Conservation (phyloP, 208 protist species). For the Leishmania major region DNA sequence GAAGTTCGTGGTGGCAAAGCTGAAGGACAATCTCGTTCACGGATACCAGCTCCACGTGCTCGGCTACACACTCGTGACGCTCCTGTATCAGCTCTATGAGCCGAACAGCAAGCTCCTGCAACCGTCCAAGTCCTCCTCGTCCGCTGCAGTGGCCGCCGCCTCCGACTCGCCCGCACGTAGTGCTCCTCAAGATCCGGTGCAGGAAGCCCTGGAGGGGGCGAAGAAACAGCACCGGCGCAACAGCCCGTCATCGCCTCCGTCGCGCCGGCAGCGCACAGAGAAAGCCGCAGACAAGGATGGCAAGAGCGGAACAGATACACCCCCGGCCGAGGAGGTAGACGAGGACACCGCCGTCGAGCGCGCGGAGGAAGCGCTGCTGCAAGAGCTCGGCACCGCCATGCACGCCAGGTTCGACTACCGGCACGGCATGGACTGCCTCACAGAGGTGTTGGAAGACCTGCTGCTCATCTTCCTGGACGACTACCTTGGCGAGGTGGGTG, state of each 20-base stretch:
- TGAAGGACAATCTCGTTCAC: slow-evolving; percentile 87
- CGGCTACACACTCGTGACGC: slow-evolving; percentile 90
- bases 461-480: slow-evolving; percentile 90
- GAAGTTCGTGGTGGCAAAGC: slow-evolving; percentile 78
- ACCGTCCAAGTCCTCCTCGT: not conserved
- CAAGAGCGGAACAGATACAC: not conserved
- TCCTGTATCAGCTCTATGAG: slow-evolving; percentile 90
- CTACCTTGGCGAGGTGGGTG: slow-evolving; percentile 89
- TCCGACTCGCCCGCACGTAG: slow-evolving; percentile 1
- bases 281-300: slow-evolving; percentile 11
- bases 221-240: slow-evolving; percentile 23
- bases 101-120: slow-evolving; percentile 60
- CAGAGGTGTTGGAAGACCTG: slow-evolving; percentile 67
- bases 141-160: not conserved
- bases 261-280: slow-evolving; percentile 16
- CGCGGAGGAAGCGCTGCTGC: slow-evolving; percentile 52
- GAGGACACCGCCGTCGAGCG: slow-evolving; percentile 41
- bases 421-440: slow-evolving; percentile 75
- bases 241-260: slow-evolving; percentile 7
- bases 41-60: slow-evolving; percentile 93
- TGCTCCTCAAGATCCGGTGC: slow-evolving; percentile 26
- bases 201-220: slow-evolving; percentile 35
- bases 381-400: slow-evolving; percentile 26
- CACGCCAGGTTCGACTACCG: slow-evolving; percentile 59
- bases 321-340: slow-evolving; percentile 7